Conservation (phyloP, 108 stramenopile species). For the Poteriospumella lacustris region DNA sequence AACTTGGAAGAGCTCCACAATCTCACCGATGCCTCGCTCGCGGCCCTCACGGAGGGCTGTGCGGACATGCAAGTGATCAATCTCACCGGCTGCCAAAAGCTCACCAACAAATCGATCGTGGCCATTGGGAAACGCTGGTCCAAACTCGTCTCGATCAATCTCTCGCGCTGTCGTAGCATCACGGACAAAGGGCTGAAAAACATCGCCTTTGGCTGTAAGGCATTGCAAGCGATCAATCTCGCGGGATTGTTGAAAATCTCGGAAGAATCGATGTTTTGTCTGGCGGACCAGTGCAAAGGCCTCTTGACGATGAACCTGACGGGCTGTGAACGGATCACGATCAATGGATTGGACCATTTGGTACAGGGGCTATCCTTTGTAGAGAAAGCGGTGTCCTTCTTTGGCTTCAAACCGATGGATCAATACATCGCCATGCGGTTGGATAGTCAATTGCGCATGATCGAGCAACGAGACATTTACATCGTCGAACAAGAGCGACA, state of each 20-base stretch:
- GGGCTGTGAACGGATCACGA: constrained; percentile 16
- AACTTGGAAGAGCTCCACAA: neutral
- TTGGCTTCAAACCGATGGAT: constrained; percentile 26
- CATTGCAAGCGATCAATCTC: constrained; percentile 15
- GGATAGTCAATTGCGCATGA: neutral
- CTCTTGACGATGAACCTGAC: constrained; percentile 16
- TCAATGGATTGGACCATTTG: constrained; percentile 1
- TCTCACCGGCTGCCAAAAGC: neutral
- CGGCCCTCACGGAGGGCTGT: neutral
- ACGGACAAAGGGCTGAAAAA: constrained; percentile 16
- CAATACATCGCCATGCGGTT: neutral
- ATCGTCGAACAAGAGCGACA: neutral
- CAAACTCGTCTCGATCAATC: neutral
- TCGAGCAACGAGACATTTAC: neutral
- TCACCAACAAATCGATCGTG: constrained; percentile 10
- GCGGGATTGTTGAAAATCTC: neutral
- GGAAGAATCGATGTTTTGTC: neutral
- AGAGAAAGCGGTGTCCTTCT: neutral
- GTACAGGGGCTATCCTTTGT: neutral
- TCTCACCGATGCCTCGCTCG: neutral
- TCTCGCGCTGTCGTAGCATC: constrained; percentile 2
- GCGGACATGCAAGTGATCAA: neutral
- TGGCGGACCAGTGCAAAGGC: neutral
- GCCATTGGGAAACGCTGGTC: neutral
- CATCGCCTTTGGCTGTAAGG: neutral